Conservation (phyloP, 1,139 yeast genomes). For the Magnusiomyces tetraspermus region DNA sequence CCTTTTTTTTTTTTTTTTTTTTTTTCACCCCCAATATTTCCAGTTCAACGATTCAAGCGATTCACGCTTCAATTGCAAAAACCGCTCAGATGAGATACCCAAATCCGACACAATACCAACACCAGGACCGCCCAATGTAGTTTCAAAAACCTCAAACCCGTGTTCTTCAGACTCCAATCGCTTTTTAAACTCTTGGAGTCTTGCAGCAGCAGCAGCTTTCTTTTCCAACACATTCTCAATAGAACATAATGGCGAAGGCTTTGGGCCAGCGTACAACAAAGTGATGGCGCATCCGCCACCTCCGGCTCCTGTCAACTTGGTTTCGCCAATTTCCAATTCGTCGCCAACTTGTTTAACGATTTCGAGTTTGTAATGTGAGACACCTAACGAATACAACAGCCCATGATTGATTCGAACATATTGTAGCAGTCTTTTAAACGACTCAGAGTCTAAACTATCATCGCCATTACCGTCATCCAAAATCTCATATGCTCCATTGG, state of each 20-base stretch:
- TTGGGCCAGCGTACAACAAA: constrained; percentile 42
- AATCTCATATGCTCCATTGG: constrained; percentile 57
- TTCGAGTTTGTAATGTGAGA: constrained; percentile 84
- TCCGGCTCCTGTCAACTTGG: constrained; percentile 97
- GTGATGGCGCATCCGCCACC: constrained; percentile 99
- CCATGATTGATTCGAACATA: constrained; percentile 86
- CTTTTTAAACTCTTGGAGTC: constrained; percentile 29
- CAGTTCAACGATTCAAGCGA: constrained; percentile 40
- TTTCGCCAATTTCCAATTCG: constrained; percentile 59
- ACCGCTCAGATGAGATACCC: constrained; percentile 11
- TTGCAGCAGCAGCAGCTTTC: constrained; percentile 10
- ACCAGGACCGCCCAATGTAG: constrained; percentile 84
- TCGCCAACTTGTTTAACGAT: constrained; percentile 56
- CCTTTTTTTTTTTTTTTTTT: no score
- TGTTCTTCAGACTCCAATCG: constrained; percentile 31
- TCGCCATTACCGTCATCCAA: constrained; percentile 1
- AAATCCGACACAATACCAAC: constrained; percentile 44
- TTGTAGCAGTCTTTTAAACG: constrained; percentile 38
- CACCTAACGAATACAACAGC: constrained; percentile 74
- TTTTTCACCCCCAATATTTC: constrained; percentile 47
- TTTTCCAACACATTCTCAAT: constrained; percentile 29
- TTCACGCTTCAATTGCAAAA: constrained; percentile 21
- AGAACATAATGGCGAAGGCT: no score
- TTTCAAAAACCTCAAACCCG: constrained; percentile 72
- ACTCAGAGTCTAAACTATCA: constrained; percentile 5